phyloP scores from a whole-genome alignment of 2,329 filamentous ascomycete genomes.

The Conoideocrella luteorostrata region DNA sequence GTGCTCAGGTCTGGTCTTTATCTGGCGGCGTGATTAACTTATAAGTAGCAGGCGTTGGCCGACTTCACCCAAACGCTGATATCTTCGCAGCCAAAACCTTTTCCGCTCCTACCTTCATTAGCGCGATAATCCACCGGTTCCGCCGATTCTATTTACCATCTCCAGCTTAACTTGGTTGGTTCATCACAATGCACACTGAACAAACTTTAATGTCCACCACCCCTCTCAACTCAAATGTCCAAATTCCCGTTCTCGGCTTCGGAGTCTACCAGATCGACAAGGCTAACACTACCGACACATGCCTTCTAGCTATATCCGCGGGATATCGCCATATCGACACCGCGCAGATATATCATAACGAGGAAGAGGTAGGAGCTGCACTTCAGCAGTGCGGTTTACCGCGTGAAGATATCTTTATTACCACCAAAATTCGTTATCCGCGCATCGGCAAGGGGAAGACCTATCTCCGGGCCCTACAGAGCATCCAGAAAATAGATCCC shows the following conservation, averaged over 20 bases:
- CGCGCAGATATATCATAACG: slow-evolving; percentile 59
- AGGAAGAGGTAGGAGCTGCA: slow-evolving; percentile 58
- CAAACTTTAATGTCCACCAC: neutral
- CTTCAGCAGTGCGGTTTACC: slow-evolving; percentile 49
- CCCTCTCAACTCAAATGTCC: neutral
- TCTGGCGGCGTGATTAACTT: too few species aligned
- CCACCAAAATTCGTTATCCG: slow-evolving; percentile 57
- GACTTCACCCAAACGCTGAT: too few species aligned
- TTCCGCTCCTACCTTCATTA: too few species aligned
- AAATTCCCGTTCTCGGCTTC: slow-evolving; percentile 45
- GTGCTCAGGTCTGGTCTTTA: too few species aligned
- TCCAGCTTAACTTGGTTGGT: too few species aligned
- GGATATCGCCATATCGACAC: slow-evolving; percentile 60
- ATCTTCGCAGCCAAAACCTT: too few species aligned
- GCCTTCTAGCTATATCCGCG: slow-evolving; percentile 43
- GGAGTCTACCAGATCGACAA: slow-evolving; percentile 58
- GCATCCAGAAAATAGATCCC: slow-evolving; percentile 53
- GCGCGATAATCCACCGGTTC: too few species aligned
- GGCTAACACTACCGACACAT: slow-evolving; percentile 49
- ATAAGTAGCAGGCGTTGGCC: too few species aligned
- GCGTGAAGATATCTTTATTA: slow-evolving; percentile 58
- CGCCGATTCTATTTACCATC: too few species aligned
- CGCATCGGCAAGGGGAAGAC: slow-evolving; percentile 44
- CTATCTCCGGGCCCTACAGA: slow-evolving; percentile 54
- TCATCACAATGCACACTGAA: neutral